Conservation (phyloP, 768 basidiomycete genomes). For the Boletus subparvulus region DNA sequence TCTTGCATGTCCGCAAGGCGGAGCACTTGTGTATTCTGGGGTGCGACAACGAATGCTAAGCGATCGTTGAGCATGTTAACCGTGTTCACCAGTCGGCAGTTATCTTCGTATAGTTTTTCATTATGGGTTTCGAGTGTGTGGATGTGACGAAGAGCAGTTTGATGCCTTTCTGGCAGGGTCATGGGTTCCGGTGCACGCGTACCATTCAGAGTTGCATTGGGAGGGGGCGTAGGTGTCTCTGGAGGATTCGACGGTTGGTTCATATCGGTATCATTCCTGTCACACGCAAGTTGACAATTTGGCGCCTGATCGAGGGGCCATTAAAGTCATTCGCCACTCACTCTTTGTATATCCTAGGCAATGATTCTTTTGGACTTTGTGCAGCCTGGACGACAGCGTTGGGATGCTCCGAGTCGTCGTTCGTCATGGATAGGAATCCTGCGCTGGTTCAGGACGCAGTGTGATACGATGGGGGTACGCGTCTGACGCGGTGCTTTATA, state of each 20-base stretch:
- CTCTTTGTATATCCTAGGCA: not conserved
- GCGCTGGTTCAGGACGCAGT: not conserved
- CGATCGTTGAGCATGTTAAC: conserved; percentile 34
- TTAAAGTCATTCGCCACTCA: conserved; percentile 6
- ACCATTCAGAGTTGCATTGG: conserved; percentile 21
- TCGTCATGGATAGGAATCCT: conserved; percentile 5
- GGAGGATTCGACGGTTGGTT: conserved; percentile 3
- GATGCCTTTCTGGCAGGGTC: conserved; percentile 31
- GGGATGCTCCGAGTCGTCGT: conserved; percentile 2
- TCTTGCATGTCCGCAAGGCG: conserved; percentile 27
- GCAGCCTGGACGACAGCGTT: conserved; percentile 12
- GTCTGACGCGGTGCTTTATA: conserved; percentile 4
- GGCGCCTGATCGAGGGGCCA: not conserved
- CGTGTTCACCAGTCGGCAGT: conserved; percentile 30
- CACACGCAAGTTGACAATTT: not conserved
- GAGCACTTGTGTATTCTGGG: conserved; percentile 16
- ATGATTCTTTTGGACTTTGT: conserved; percentile 1
- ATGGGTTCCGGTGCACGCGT: conserved; percentile 47
- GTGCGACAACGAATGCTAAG: conserved; percentile 19
- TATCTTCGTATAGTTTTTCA: conserved; percentile 39
- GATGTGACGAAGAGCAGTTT: conserved; percentile 32
- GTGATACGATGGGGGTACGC: not conserved
- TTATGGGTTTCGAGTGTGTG: conserved; percentile 31
- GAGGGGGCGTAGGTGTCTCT: conserved; percentile 4
- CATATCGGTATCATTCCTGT: conserved; percentile 3